Evolutionary conservation across 2,329 filamentous ascomycete species (phyloP).

Genomic region (Sclerotinia spermophila): DNA sequence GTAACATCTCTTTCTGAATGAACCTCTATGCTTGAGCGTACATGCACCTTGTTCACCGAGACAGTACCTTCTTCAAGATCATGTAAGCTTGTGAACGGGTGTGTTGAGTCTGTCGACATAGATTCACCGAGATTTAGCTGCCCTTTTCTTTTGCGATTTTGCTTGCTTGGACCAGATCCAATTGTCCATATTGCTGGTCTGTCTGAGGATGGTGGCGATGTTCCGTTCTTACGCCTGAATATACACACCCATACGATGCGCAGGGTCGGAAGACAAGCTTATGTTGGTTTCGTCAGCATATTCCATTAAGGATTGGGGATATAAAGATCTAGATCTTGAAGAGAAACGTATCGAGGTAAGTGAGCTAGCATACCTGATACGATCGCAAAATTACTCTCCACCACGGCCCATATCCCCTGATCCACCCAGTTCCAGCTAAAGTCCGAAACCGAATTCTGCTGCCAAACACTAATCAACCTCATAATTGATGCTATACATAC

Average conservation of each 20-base stretch:
- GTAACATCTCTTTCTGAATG: background rate
- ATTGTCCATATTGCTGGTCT: background rate
- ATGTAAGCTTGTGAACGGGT: background rate
- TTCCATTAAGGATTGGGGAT: background rate
- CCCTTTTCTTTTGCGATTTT: background rate
- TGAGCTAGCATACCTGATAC: background rate
- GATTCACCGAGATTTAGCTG: background rate
- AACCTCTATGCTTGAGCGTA: background rate
- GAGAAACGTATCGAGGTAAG: background rate
- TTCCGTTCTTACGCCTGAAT: background rate
- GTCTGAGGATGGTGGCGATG: background rate
- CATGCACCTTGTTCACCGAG: background rate
- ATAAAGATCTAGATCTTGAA: no score
- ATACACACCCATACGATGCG: background rate
- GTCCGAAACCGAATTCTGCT: background rate
- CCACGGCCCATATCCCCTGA: background rate
- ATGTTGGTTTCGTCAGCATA: background rate
- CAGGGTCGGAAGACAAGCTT: background rate
- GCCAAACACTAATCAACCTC: background rate
- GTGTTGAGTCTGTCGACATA: background rate
- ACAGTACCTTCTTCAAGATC: background rate
- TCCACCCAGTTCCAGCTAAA: background rate
- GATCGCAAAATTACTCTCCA: background rate
- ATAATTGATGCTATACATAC: background rate
- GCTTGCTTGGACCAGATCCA: background rate